Evolutionary conservation across 176 grass and related monocot species (phyloP).

Genomic region (Triticum turgidum): DNA sequence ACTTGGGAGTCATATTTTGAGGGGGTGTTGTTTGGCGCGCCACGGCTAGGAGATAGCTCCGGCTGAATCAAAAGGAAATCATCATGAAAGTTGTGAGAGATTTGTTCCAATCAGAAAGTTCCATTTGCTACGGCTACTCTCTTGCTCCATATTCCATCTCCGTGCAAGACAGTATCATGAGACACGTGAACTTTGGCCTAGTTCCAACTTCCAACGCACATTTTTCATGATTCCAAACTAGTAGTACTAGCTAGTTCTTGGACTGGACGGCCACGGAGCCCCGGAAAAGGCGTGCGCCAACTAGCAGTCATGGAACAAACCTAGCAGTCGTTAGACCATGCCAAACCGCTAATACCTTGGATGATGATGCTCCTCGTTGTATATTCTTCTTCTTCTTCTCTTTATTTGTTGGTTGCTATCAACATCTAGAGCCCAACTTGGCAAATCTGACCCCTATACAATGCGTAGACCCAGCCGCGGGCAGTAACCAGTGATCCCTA

Average conservation of each 20-base stretch:
- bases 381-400: background rate
- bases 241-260: background rate
- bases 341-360: background rate
- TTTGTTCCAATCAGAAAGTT: too few relatives aligned
- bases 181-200: background rate
- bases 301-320: background rate
- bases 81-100: background rate
- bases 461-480: too few relatives aligned
- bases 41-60: background rate
- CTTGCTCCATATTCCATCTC: background rate
- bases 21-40: background rate
- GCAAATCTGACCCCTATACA: too few relatives aligned
- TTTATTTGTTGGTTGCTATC: background rate
- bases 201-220: background rate
- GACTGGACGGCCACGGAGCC: background rate
- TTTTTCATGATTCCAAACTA: background rate
- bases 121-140: background rate
- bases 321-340: constrained; percentile 32
- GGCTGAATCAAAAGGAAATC: background rate
- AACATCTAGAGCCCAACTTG: too few relatives aligned
- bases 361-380: background rate
- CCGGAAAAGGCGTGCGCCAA: constrained; percentile 9
- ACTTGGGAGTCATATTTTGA: background rate
- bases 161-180: background rate
- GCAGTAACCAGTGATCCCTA: too few relatives aligned